phyloP scores from a whole-genome alignment of 2,329 filamentous ascomycete species.

The Sporothrix sp. region DNA sequence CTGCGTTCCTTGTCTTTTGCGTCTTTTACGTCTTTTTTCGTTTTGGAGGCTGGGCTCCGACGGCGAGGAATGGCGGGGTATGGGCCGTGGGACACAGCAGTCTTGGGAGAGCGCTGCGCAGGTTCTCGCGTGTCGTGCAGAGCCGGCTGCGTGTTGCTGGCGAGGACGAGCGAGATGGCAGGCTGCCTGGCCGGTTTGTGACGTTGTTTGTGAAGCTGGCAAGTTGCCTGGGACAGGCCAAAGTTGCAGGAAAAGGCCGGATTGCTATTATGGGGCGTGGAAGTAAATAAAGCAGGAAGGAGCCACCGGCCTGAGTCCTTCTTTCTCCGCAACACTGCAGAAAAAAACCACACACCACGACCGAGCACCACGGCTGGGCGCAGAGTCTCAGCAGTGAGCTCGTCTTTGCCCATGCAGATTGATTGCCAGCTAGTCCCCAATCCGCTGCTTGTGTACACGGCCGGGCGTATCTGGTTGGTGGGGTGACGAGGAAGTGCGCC shows the following conservation, averaged over 20 bases:
- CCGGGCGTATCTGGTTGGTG: constrained; percentile 8
- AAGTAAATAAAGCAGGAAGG: constrained; percentile 6
- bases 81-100: not conserved
- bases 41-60: not conserved
- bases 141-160: not conserved
- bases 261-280: not conserved
- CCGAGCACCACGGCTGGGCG: not conserved
- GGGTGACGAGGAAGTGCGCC: constrained; percentile 11
- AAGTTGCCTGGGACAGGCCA: not conserved
- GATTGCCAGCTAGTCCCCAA: constrained; percentile 1
- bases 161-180: not conserved
- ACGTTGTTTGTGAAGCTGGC: not conserved
- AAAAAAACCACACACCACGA: not conserved
- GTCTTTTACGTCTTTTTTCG: not conserved
- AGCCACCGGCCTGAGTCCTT: constrained; percentile 1
- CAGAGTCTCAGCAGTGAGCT: too few species aligned
- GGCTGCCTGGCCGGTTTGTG: not conserved
- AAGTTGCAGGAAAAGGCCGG: not conserved
- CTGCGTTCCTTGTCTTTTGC: not conserved
- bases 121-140: not conserved
- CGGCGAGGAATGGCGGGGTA: constrained; percentile 2
- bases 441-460: constrained; percentile 3
- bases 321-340: not conserved
- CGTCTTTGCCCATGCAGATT: constrained; percentile 3
- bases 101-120: not conserved